Base-by-base conservation (phyloP, 2,329 filamentous ascomycete species). In the Aspergillus carbonarius region DNA sequence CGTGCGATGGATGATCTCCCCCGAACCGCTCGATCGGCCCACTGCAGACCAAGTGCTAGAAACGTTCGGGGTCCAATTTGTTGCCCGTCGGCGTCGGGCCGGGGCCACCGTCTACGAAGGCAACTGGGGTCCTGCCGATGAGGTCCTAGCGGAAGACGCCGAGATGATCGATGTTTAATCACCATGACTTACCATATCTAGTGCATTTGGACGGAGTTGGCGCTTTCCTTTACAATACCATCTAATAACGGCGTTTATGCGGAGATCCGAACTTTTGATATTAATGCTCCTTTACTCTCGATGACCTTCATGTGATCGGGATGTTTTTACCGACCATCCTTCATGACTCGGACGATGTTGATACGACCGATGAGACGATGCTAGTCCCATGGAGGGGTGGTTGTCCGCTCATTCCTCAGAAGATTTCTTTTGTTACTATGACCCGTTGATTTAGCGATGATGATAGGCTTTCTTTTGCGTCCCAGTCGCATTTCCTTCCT, bases 71-170 rank as follows among this genome's bases (percentile, higher is more conserved):
- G 83, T 96, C 54, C 84, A 83, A 61, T 99, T 95, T 90, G 89
- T 96, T 32, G 84, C 87, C 55, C 79, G 81, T 52, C 87, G 92
- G 62, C 87, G 92, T 56, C 87, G 89, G 56, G 91, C 92, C 10
- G 91, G 92, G 46, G 95, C 95, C n/a, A 97, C 92, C 0, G 88
- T 99, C 54, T 99, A 90, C 68, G 95, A 99, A 78, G 95, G 95
- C 62, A 95, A 91, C 72, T 99, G 93, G 90, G 95, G 95, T 4
- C 93, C 93, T 32, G 83, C 83, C 23, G 88, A 88, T 63, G 83
- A 87, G 62, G 79, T 87, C 18, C 78, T 87, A 55, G 78, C 77
- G 23, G 80, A 81, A 66, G 81, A 83, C 71, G 81, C 83, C 47
- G 85, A 88, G 72, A 88, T 88, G 83, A 84, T 86, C 74, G 86